Percentiles rank a stretch among this genome's conserved stretches.
Conservation (phyloP, 306 rosid species). For the Vicia faba region DNA sequence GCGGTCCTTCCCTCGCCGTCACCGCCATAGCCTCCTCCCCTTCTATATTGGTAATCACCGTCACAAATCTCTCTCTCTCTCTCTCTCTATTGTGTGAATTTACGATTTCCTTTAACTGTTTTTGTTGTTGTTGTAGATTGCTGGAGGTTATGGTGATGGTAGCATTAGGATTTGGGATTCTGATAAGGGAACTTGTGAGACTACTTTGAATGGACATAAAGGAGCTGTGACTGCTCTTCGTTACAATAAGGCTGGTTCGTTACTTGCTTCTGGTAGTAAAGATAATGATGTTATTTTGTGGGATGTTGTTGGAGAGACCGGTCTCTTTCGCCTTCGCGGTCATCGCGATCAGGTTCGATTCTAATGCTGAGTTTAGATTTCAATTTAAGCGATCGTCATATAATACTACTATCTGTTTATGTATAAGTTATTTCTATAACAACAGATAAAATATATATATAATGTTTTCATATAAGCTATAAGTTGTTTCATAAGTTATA, state of each 20-base stretch:
- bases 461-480: neutral
- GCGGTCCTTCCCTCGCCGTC: constrained; percentile 67
- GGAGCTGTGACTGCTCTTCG: constrained; percentile 84
- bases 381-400: neutral
- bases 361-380: neutral
- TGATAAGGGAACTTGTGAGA: constrained; percentile 75
- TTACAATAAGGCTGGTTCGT: constrained; percentile 69
- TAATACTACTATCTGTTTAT: neutral
- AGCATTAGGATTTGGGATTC: constrained; percentile 83
- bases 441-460: too few relatives aligned
- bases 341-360: constrained; percentile 77
- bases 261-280: constrained; percentile 94
- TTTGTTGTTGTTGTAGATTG: constrained; percentile 54
- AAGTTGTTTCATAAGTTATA: neutral
- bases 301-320: constrained; percentile 86
- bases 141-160: constrained; percentile 87
- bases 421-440: neutral
- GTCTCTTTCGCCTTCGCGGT: constrained; percentile 90
- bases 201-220: constrained; percentile 88
- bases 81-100: neutral
- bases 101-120: constrained; percentile 3
- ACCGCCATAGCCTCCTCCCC: constrained; percentile 68
- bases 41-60: constrained; percentile 50
- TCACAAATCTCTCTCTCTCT: neutral
- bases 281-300: constrained; percentile 83